phyloP scores from a whole-genome alignment of 305 asterid species.

The Fraxinus albicans region DNA sequence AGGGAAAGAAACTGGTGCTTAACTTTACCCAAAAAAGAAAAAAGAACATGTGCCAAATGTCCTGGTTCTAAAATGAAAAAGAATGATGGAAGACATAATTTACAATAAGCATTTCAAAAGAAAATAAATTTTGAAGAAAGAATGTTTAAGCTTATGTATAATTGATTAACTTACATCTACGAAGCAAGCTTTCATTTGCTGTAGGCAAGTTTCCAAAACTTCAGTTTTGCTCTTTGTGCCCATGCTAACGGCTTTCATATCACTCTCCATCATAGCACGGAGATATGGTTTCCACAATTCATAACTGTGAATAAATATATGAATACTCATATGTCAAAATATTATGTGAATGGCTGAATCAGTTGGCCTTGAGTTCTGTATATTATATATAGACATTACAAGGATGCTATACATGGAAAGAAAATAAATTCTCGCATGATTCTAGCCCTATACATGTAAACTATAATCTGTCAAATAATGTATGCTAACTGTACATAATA shows the following conservation, averaged over 20 bases:
- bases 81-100: conserved; percentile 10
- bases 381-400: no score
- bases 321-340: background rate
- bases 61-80: conserved; percentile 17
- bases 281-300: conserved; percentile 98
- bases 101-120: conserved; percentile 11
- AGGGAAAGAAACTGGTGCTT: conserved; percentile 16
- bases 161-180: conserved; percentile 64
- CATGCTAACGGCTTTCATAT: conserved; percentile 81
- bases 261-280: conserved; percentile 91
- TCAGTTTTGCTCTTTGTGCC: conserved; percentile 83
- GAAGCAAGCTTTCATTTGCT: conserved; percentile 90
- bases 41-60: conserved; percentile 12
- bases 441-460: no score
- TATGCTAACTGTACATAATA: no score
- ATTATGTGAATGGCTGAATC: no score
- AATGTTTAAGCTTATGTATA: conserved; percentile 15
- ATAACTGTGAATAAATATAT: conserved; percentile 43
- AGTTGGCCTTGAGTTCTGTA: no score
- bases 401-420: no score
- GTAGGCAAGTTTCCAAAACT: conserved; percentile 82
- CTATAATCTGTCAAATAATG: no score
- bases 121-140: conserved; percentile 7
- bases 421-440: no score
- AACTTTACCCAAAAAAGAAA: background rate